These are phyloP conservation scores for Deuterostichococcus epilithicus DNA, from an alignment of 139 green algal species.

Conservation along the genomic window DNA sequence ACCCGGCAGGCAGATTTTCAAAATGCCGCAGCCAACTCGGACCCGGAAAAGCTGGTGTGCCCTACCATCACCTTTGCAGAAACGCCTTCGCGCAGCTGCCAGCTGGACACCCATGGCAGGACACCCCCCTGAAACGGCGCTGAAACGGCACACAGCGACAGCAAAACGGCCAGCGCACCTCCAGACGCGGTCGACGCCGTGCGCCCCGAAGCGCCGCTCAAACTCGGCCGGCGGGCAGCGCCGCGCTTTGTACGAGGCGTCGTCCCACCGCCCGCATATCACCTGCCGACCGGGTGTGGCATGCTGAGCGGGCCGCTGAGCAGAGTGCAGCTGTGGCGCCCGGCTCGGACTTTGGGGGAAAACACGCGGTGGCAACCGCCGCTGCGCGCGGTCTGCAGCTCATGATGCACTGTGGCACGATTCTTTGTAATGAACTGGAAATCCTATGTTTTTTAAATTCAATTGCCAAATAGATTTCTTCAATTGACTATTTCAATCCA, in stretches of 20 bases:
- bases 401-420: too few species aligned
- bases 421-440: too few species aligned
- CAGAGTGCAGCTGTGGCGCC: too few species aligned
- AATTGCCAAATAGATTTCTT: too few species aligned
- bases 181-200: slow-evolving; percentile 67
- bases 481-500: background rate
- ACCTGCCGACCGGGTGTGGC: slow-evolving; percentile 31
- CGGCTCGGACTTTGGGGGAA: too few species aligned
- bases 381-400: background rate
- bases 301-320: background rate
- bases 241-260: slow-evolving; percentile 65
- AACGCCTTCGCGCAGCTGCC: background rate
- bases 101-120: background rate
- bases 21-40: too few species aligned
- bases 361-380: too few species aligned
- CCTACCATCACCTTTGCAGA: too few species aligned
- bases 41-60: too few species aligned
- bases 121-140: background rate
- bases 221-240: slow-evolving; percentile 73
- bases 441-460: too few species aligned
- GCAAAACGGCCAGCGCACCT: slow-evolving; percentile 22
- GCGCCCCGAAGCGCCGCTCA: slow-evolving; percentile 55
- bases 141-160: too few species aligned
- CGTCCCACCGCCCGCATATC: slow-evolving; percentile 66
- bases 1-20: too few species aligned